phyloP scores from a whole-genome alignment of 1,284 basidiomycete genomes.

The Macrocybe sp. region DNA sequence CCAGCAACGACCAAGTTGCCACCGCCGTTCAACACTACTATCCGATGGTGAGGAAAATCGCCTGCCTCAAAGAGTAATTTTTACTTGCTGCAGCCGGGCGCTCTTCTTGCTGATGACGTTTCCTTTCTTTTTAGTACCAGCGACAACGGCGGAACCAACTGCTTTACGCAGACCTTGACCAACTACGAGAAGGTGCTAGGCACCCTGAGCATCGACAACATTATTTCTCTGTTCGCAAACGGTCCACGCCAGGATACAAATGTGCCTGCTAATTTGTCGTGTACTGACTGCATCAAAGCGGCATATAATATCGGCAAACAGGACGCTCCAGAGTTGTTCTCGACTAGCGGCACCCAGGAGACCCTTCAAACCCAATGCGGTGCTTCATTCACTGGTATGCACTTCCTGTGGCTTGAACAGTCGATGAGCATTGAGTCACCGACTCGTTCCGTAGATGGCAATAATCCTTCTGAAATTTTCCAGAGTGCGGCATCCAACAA shows the following conservation, averaged over 20 bases:
- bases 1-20: constrained; percentile 2
- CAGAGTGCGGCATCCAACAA: constrained; percentile 21
- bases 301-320: constrained; percentile 8
- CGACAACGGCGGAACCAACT: constrained; percentile 13
- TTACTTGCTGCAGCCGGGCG: neutral
- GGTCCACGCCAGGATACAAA: neutral
- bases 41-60: constrained; percentile 36
- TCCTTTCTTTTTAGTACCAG: neutral
- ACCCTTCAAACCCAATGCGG: constrained; percentile 6
- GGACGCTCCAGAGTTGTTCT: constrained; percentile 6
- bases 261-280: constrained; percentile 41
- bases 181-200: constrained; percentile 10
- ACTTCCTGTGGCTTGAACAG: neutral
- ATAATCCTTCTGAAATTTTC: constrained; percentile 28
- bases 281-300: constrained; percentile 52
- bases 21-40: constrained; percentile 10
- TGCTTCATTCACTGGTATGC: constrained; percentile 16
- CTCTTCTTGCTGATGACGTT: neutral
- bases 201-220: constrained; percentile 5
- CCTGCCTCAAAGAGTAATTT: constrained; percentile 38
- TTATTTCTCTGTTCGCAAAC: constrained; percentile 2
- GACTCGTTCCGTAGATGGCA: constrained; percentile 25
- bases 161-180: constrained; percentile 13
- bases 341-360: constrained; percentile 13
- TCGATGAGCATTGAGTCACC: neutral